Base-by-base conservation (phyloP, 208 protist species). In the Angomonas ambiguus region DNA sequence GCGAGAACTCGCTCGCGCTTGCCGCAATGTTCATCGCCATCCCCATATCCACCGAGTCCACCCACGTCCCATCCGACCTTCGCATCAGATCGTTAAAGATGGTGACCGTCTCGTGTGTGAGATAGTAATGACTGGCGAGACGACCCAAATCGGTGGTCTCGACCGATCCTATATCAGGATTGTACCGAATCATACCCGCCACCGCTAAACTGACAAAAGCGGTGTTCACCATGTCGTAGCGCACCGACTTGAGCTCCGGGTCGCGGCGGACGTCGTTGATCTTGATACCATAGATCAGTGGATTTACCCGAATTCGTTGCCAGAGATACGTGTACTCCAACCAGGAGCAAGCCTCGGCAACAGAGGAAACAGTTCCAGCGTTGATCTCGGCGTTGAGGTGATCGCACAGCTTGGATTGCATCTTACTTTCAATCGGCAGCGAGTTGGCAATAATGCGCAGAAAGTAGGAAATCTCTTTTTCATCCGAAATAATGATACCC, bases 311-410 rank as follows among this genome's bases (percentile, higher is more conserved):
- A 80, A 99, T 98, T 55, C 98, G 90, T 49, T 99, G 93, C 87
- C 92, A 99, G 53, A 99, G 76, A 75, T 99, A 99, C 5, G 98
- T 99, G 80, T 99, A 99, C 71, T 93, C 84, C 18, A 99, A 72
- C 98, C 98, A 99, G 48, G 72, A 77, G 18, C 91, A 84, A 11
- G 96, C 98, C 71, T 99, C 97, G 28, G 77, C 69, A 2, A 99
- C 76, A 65, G 95, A 99, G 0, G 94, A 94, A 25, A 99, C 97
- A 6, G 98, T 99, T 20, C 98, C 98, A 1, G 98, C 85, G 20
- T 98, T 88, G 42, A 98, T 89, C 83, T 99, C 98, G 20, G 98
- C 98, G 72, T 99, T 99, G 34, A 99, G 88, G 71, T 99, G 93
- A 74, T 99, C 98, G n/a, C 88, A 83, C 33, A 99, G 85, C 62